Conservation (phyloP, 495 filamentous ascomycete genomes). For the Neurospora sp. region DNA sequence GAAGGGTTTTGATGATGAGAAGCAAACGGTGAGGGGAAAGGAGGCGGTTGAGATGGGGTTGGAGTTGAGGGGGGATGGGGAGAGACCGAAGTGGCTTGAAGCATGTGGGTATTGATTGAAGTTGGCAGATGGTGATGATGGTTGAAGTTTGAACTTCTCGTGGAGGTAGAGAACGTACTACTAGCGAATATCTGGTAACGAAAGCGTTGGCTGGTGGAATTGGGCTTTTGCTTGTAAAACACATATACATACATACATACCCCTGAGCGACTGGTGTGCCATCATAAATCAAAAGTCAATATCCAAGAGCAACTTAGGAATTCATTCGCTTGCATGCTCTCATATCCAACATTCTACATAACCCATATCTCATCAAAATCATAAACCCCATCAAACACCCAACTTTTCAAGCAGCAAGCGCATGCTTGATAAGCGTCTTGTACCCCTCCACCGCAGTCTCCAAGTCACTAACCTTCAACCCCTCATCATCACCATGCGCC, state of each 20-base stretch:
- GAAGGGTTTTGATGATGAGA: not conserved
- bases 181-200: not conserved
- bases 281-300: not conserved
- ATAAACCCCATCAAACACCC: not conserved
- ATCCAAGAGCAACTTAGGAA: not conserved
- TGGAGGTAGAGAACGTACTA: not conserved
- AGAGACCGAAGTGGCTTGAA: not conserved
- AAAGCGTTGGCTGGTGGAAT: not conserved
- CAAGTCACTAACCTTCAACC: slow-evolving; percentile 57
- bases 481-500: slow-evolving; percentile 80
- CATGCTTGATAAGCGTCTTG: slow-evolving; percentile 48
- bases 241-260: not conserved
- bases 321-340: not conserved
- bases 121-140: not conserved
- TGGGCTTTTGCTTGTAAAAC: not conserved
- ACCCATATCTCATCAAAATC: not conserved
- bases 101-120: not conserved
- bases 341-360: not conserved
- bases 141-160: not conserved
- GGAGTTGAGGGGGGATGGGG: not conserved
- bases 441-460: slow-evolving; percentile 61
- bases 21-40: slow-evolving; percentile 2
- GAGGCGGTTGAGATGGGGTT: slow-evolving; percentile 19
- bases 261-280: not conserved
- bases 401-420: not conserved